These are phyloP conservation scores for Saccharomycopsis malanga DNA, from an alignment of 805 yeast species.

Conservation along the genomic window DNA sequence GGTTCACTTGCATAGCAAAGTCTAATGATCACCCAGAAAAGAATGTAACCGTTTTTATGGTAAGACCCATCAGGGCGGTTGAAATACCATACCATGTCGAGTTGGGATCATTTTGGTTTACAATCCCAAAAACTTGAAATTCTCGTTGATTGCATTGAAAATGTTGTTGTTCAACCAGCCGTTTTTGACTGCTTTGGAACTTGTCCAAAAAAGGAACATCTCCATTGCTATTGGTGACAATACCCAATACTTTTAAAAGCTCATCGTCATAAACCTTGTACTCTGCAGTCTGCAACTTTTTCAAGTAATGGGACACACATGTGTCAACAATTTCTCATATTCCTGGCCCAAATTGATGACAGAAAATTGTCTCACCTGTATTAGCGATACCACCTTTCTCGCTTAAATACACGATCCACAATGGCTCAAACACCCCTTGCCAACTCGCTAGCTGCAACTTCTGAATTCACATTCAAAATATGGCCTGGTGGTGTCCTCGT, in stretches of 20 bases:
- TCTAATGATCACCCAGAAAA: conserved; percentile 80
- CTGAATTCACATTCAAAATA: conserved; percentile 94
- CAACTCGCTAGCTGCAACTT: conserved; percentile 96
- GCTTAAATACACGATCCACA: conserved; percentile 90
- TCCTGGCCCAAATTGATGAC: conserved; percentile 94
- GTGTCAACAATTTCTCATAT: conserved; percentile 81
- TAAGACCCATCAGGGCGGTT: conserved; percentile 91
- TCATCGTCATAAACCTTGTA: conserved; percentile 83
- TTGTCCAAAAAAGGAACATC: conserved; percentile 69
- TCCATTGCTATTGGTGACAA: conserved; percentile 47
- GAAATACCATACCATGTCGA: conserved; percentile 91
- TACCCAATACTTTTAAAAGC: conserved; percentile 89
- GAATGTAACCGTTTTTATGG: conserved; percentile 77
- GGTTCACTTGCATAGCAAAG: conserved; percentile 35
- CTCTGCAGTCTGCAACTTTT: conserved; percentile 44
- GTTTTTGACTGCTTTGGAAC: conserved; percentile 75
- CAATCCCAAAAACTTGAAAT: conserved; percentile 72
- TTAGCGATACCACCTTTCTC: conserved; percentile 97
- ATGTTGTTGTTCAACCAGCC: conserved; percentile 98
- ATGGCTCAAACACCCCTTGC: conserved; percentile 94
- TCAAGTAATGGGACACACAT: conserved; percentile 80
- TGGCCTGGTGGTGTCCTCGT: conserved; percentile 95
- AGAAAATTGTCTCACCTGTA: conserved; percentile 83
- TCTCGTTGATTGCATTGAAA: conserved; percentile 73
- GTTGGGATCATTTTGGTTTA: conserved; percentile 83